Evolutionary conservation across 805 yeast genomes (phyloP).

Genomic region (Candida pseudofarinosa): DNA sequence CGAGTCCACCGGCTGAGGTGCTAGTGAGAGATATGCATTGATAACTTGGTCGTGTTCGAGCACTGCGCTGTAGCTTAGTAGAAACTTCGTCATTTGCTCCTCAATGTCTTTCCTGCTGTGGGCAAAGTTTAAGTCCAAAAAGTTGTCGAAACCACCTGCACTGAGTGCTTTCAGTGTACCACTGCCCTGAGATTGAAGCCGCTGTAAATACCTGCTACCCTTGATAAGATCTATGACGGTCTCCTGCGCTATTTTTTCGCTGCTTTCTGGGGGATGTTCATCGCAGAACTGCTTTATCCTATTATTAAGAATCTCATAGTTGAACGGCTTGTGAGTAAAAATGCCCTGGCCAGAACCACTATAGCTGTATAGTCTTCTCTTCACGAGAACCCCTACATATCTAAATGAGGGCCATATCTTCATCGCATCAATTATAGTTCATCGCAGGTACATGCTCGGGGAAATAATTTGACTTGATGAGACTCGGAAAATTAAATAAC

Average conservation of each 20-base stretch:
- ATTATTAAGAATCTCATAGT: slow-evolving; percentile 20
- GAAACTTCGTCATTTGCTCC: slow-evolving; percentile 7
- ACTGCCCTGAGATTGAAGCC: slow-evolving; percentile 1
- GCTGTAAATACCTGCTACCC: slow-evolving; percentile 20
- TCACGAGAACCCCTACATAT: neutral
- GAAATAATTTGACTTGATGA: neutral
- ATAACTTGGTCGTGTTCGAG: slow-evolving; percentile 5
- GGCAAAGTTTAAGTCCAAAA: slow-evolving; percentile 11
- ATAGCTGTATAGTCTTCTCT: neutral
- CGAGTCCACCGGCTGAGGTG: slow-evolving; percentile 15
- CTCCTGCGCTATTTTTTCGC: neutral
- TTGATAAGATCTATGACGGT: slow-evolving; percentile 18
- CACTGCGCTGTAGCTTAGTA: slow-evolving; percentile 4
- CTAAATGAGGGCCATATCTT: neutral
- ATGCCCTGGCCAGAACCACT: neutral
- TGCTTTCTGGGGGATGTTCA: slow-evolving; percentile 1
- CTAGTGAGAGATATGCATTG: slow-evolving; percentile 13
- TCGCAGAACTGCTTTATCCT: slow-evolving; percentile 11
- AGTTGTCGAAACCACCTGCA: slow-evolving; percentile 2
- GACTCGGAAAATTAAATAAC: neutral
- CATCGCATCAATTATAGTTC: neutral
- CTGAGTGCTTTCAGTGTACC: slow-evolving; percentile 1
- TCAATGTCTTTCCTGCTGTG: slow-evolving; percentile 15
- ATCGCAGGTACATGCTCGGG: neutral
- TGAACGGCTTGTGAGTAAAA: slow-evolving; percentile 20